Conservation (phyloP, 139 green algal genomes). For the Chlamydomonas sp. region DNA sequence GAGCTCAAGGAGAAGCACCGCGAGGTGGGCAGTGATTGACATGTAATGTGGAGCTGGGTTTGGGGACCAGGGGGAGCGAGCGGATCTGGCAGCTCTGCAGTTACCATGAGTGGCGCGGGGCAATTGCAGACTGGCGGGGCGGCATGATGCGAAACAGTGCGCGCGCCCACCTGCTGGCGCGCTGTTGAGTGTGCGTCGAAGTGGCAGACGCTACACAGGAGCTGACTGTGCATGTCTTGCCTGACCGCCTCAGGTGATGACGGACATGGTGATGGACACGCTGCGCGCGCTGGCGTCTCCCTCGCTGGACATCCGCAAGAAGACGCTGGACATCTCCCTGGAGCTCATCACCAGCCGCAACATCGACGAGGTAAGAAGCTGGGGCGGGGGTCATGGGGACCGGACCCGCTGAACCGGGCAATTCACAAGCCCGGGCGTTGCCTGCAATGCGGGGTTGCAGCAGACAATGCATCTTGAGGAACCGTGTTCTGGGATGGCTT, state of each 20-base stretch:
- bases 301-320: conserved; percentile 95
- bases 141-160: too few species aligned
- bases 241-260: conserved; percentile 68
- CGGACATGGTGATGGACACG: conserved; percentile 98
- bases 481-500: too few species aligned
- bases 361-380: conserved; percentile 63
- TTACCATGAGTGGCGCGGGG: background rate
- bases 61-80: background rate
- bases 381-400: too few species aligned
- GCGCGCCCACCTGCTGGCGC: too few species aligned
- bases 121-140: background rate
- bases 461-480: background rate
- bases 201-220: background rate
- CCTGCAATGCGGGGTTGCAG: background rate
- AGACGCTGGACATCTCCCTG: conserved; percentile 95
- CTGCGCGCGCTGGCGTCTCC: conserved; percentile 90
- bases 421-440: background rate
- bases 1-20: conserved; percentile 84
- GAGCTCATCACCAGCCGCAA: conserved; percentile 93
- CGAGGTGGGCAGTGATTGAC: conserved; percentile 55
- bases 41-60: conserved; percentile 56
- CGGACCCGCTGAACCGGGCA: too few species aligned
- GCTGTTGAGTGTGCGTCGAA: background rate
- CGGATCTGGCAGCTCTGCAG: background rate
- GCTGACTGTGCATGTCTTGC: background rate